Percentiles rank a stretch among this genome's conserved stretches.
phyloP scores from a whole-genome alignment of 1,284 basidiomycete species.

The Sanghuangporus weigelae region DNA sequence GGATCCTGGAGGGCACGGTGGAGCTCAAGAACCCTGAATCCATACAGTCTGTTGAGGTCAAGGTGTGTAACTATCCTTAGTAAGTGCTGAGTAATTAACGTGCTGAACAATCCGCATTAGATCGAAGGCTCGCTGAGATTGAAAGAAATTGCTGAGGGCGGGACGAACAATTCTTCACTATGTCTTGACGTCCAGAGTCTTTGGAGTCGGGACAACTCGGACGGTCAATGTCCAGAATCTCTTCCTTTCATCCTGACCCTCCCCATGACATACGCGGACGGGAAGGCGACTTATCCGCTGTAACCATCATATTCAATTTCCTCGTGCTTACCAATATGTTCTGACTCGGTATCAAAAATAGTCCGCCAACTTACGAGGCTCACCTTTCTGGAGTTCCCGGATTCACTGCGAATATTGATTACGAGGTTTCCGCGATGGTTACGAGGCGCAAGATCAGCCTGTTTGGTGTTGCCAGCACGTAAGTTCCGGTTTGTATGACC shows the following conservation, averaged over 20 bases:
- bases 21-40: constrained; percentile 51
- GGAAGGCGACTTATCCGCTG: constrained; percentile 42
- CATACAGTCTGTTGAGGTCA: constrained; percentile 56
- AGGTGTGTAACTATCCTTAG: constrained; percentile 36
- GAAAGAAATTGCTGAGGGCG: constrained; percentile 62
- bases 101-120: constrained; percentile 7
- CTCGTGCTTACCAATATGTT: constrained; percentile 23
- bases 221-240: constrained; percentile 42
- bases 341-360: background rate
- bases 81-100: background rate
- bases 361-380: constrained; percentile 56
- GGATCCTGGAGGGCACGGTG: constrained; percentile 50
- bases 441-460: constrained; percentile 33
- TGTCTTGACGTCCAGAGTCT: constrained; percentile 47
- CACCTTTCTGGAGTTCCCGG: constrained; percentile 63
- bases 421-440: constrained; percentile 46
- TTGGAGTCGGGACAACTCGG: constrained; percentile 47
- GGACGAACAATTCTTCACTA: constrained; percentile 44
- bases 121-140: constrained; percentile 29
- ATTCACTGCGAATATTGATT: constrained; percentile 55
- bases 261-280: constrained; percentile 52
- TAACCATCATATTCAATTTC: background rate
- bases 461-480: constrained; percentile 10
- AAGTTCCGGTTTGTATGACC: background rate
- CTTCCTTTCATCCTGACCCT: constrained; percentile 51